A percentile compares a stretch with the other conserved stretches of the same genome.
These are phyloP conservation scores for Fennellomyces sp. DNA, from an alignment of 371 early-diverging fungal genomes.

Conservation along the genomic window DNA sequence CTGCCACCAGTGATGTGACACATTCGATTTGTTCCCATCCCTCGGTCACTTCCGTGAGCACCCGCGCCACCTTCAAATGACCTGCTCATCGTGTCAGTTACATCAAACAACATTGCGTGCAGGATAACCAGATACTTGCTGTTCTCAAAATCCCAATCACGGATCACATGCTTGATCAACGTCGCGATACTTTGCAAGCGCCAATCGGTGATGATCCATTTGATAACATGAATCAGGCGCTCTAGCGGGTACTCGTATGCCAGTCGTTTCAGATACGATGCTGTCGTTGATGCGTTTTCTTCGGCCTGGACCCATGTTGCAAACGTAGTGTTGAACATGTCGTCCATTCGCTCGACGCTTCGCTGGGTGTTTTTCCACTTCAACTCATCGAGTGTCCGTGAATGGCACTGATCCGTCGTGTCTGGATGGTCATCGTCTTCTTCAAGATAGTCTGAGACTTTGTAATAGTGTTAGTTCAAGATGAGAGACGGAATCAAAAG, in stretches of 20 bases:
- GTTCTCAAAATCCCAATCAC: not conserved
- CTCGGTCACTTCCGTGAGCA: not conserved
- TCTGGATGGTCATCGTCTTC: not conserved
- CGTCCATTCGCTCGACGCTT: not conserved
- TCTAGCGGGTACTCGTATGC: not conserved
- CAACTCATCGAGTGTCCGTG: not conserved
- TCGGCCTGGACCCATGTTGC: not conserved
- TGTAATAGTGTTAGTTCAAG: not conserved
- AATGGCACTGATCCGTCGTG: not conserved
- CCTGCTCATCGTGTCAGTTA: not conserved
- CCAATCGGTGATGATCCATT: conserved; percentile 1
- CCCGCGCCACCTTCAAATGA: not conserved
- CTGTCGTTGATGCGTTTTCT: not conserved
- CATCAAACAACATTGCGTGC: not conserved
- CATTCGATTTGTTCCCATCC: conserved; percentile 4
- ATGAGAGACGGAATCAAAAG: not conserved
- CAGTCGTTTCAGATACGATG: not conserved
- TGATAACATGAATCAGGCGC: not conserved
- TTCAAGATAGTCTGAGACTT: not conserved
- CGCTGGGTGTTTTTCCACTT: not conserved
- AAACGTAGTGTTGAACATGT: not conserved
- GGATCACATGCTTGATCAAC: not conserved
- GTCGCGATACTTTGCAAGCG: not conserved
- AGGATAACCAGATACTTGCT: too few relatives aligned
- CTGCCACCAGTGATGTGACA: not conserved